A percentile compares a stretch with the other conserved stretches of the same genome.
Conservation (phyloP, 148 eudicot genomes). For the Camellia lanceoleosa region DNA sequence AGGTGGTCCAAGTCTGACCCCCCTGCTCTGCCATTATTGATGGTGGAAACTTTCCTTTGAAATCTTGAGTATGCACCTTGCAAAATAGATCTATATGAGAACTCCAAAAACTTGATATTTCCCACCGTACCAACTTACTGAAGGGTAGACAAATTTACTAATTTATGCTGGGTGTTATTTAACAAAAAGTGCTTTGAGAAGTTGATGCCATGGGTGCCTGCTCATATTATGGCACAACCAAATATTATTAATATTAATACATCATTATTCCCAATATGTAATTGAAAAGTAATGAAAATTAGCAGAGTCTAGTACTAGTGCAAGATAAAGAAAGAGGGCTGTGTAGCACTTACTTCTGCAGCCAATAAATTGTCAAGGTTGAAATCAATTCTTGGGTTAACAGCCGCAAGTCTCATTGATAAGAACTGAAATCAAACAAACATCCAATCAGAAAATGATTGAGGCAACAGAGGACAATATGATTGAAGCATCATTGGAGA, state of each 20-base stretch:
- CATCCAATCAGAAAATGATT: neutral
- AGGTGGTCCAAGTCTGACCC: neutral
- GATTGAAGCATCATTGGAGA: neutral
- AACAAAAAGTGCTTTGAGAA: neutral
- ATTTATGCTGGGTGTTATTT: neutral
- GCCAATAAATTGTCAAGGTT: conserved; percentile 72
- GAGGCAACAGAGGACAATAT: neutral
- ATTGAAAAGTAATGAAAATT: neutral
- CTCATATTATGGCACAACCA: neutral
- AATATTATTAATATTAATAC: too few species aligned
- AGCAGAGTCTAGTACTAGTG: neutral
- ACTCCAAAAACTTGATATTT: neutral
- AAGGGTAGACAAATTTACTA: neutral
- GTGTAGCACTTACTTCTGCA: conserved; percentile 55
- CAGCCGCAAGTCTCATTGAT: conserved; percentile 98
- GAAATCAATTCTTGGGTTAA: conserved; percentile 81
- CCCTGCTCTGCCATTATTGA: neutral
- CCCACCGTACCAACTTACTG: neutral
- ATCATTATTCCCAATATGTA: neutral
- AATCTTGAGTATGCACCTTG: conserved; percentile 10
- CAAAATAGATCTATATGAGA: neutral
- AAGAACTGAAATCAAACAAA: conserved; percentile 53
- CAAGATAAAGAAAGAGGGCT: conserved; percentile 8
- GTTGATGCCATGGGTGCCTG: neutral
- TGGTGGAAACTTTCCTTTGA: conserved; percentile 1